phyloP scores from a whole-genome alignment of 176 grass and related monocot species.

The Urochloa ruziziensis region DNA sequence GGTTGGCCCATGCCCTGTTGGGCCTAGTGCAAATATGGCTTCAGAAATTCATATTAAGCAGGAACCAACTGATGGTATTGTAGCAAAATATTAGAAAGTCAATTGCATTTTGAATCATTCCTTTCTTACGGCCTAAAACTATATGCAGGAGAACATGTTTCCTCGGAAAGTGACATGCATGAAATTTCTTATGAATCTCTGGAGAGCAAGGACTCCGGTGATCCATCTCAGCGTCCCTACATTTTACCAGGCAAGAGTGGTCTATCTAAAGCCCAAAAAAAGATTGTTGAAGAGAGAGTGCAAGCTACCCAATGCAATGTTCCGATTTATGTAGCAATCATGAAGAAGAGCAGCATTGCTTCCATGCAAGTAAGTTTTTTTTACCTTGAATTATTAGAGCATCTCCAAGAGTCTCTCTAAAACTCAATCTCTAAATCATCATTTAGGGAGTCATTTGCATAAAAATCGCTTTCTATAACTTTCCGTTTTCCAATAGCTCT shows the following conservation, averaged over 20 bases:
- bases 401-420: no score
- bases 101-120: neutral
- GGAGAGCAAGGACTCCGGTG: neutral
- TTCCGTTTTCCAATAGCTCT: no score
- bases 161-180: neutral
- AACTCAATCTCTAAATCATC: no score
- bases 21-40: neutral
- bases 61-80: slow-evolving; percentile 11
- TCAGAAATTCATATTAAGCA: neutral
- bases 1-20: neutral
- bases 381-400: neutral
- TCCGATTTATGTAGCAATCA: slow-evolving; percentile 26
- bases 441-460: no score
- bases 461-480: no score
- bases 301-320: neutral
- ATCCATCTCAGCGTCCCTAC: neutral
- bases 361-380: slow-evolving; percentile 10
- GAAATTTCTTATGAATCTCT: neutral
- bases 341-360: neutral
- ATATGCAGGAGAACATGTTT: neutral
- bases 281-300: slow-evolving; percentile 26
- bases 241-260: neutral
- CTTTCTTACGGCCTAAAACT: neutral
- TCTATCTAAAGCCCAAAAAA: slow-evolving; percentile 23
- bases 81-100: neutral